Evolutionary conservation across 345 rosid genomes (phyloP), one percentile per base, ranked within the genome.

Genomic region (Syzygium aqueum): DNA sequence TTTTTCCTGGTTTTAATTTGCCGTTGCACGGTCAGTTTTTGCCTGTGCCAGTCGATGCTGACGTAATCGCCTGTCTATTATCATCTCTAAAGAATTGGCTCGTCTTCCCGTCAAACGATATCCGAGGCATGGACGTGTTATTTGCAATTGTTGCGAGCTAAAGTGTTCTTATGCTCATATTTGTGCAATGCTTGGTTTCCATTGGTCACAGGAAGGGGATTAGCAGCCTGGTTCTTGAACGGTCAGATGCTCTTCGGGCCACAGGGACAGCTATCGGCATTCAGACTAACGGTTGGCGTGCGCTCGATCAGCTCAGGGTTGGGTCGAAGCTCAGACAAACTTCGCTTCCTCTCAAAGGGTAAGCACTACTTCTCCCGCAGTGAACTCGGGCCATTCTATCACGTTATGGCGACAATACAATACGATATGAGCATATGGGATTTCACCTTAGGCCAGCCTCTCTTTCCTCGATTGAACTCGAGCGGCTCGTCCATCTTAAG

Each of bases 271-370:
- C 87, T 11, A 89, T 89, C 0, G 85, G 85, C 54, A 27, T 89
- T 19, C 86, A 46, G 37, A 27, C 85, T 21, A 86, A 89, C 28
- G 90, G 88, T 37, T 89, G 90, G 90, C 85, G 53, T 0, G 77
- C 23, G 3, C 77, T 65, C 2, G 77, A 65, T 65, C 77, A 65
- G 43, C 43, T 65, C 21, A 16, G 77, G 40, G 77, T 65, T 0
- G 77, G 77, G 77, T 65, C 43, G 3, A 65, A 30, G 43, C 77
- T 65, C 0, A 65, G 77, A 37, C 43, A 19, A 6, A 65, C 43
- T 65, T 65, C 77, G 30, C 1, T 65, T 30, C 77, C 77, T 30
- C 77, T 65, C 43, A 65, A 65, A 65, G 77, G 77, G 77, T 65
- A 30, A 65, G 77, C 43, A 30, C 43, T 7, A 30, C 40, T 28